phyloP scores from a whole-genome alignment of 306 rosid genomes.

The Astragalus membranaceus region DNA sequence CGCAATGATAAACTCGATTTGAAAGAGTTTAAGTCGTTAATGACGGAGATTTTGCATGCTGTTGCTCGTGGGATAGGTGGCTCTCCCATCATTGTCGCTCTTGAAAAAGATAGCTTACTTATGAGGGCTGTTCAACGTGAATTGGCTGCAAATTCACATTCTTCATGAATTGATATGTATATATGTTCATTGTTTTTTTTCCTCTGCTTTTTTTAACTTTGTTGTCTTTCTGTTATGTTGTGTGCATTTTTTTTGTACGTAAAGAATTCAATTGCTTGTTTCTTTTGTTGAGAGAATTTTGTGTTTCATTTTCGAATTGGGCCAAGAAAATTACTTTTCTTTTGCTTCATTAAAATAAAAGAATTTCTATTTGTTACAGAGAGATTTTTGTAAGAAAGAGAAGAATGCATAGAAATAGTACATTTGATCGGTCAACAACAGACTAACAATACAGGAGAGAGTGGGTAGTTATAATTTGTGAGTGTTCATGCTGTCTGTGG shows the following conservation, averaged over 20 bases:
- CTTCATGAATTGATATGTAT: not conserved
- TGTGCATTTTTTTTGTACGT: not conserved
- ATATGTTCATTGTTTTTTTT: not conserved
- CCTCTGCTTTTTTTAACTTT: not conserved
- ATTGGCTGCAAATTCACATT: not conserved
- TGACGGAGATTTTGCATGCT: constrained; percentile 53
- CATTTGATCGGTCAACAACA: no score
- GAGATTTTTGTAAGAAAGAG: no score
- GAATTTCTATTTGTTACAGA: no score
- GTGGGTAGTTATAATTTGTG: no score
- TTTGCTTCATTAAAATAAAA: not conserved
- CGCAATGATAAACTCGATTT: constrained; percentile 32
- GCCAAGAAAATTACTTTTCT: no score
- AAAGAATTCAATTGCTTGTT: no score
- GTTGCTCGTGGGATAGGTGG: constrained; percentile 56
- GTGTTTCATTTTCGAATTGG: not conserved
- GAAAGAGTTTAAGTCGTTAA: constrained; percentile 32
- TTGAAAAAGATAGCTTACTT: constrained; percentile 47
- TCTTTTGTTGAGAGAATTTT: not conserved
- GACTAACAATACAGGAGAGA: no score
- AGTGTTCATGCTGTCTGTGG: no score
- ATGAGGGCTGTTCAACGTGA: constrained; percentile 53
- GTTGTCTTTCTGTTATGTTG: not conserved
- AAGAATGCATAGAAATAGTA: no score
- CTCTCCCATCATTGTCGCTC: constrained; percentile 45